phyloP scores from a whole-genome alignment of 2,329 filamentous ascomycete genomes.

The Talaromyces sp. region DNA sequence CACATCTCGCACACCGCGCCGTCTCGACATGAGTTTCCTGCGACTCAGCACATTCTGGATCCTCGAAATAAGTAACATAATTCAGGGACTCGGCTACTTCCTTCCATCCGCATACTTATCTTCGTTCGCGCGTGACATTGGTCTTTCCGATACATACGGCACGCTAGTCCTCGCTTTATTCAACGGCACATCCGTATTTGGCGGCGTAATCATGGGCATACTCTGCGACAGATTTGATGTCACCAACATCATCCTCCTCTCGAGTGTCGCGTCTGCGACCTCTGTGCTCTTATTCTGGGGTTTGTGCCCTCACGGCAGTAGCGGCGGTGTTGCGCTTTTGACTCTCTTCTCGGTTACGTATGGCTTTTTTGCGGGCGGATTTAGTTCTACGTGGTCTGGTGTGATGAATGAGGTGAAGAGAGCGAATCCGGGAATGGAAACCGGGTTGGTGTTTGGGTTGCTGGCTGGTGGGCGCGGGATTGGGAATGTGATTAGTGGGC shows the following conservation, averaged over 20 bases:
- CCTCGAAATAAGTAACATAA: constrained; percentile 46
- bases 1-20: constrained; percentile 22
- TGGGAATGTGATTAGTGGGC: constrained; percentile 15
- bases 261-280: constrained; percentile 54
- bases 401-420: constrained; percentile 32
- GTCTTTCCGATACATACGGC: constrained; percentile 23
- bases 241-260: constrained; percentile 42
- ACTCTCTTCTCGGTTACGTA: constrained; percentile 61
- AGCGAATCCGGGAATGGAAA: constrained; percentile 6
- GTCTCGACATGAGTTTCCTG: constrained; percentile 37
- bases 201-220: constrained; percentile 30
- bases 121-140: constrained; percentile 33
- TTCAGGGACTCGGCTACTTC: constrained; percentile 38
- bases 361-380: constrained; percentile 64
- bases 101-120: constrained; percentile 40
- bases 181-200: constrained; percentile 29
- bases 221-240: constrained; percentile 33
- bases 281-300: constrained; percentile 64
- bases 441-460: constrained; percentile 13
- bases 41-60: constrained; percentile 40
- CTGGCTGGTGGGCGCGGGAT: constrained; percentile 12
- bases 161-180: constrained; percentile 27
- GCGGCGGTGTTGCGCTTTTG: constrained; percentile 42
- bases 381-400: constrained; percentile 60
- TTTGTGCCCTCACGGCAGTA: constrained; percentile 33